Percentiles rank a stretch among this genome's conserved stretches.
Evolutionary conservation across 148 eudicot genomes (phyloP).

Genomic region (Mesembryanthemum crystallinum): DNA sequence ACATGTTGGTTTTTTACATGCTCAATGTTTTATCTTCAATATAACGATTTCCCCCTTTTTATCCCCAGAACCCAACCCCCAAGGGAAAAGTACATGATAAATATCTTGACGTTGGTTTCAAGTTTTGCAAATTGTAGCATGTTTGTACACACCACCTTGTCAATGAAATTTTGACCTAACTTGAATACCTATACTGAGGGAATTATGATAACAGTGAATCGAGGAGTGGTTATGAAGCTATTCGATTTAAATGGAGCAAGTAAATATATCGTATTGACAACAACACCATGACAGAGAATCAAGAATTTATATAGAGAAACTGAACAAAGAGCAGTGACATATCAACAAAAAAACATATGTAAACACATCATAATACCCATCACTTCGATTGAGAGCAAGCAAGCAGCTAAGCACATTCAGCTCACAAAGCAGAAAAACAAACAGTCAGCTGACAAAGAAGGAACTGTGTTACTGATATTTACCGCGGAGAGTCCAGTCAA

Average conservation of each 20-base stretch:
- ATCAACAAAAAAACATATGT: background rate
- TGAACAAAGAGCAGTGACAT: background rate
- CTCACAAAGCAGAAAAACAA: background rate
- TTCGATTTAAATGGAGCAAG: no score
- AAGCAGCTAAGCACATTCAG: background rate
- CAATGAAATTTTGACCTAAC: no score
- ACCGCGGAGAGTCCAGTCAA: constrained; percentile 75
- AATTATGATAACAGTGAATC: background rate
- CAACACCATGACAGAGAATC: background rate
- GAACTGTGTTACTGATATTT: constrained; percentile 8
- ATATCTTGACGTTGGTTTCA: no score
- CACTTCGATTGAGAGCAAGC: background rate
- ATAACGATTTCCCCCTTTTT: no score
- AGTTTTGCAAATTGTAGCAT: no score
- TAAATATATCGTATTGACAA: background rate
- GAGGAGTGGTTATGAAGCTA: no score
- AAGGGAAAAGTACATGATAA: no score
- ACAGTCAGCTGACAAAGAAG: background rate
- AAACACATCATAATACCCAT: background rate
- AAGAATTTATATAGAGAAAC: background rate
- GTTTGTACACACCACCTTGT: no score
- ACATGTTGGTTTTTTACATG: no score
- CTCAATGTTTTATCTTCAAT: no score
- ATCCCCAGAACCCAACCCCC: no score
- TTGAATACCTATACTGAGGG: background rate